Base-by-base conservation (phyloP, 2,329 filamentous ascomycete species). In the Cladophialophora psammophila region DNA sequence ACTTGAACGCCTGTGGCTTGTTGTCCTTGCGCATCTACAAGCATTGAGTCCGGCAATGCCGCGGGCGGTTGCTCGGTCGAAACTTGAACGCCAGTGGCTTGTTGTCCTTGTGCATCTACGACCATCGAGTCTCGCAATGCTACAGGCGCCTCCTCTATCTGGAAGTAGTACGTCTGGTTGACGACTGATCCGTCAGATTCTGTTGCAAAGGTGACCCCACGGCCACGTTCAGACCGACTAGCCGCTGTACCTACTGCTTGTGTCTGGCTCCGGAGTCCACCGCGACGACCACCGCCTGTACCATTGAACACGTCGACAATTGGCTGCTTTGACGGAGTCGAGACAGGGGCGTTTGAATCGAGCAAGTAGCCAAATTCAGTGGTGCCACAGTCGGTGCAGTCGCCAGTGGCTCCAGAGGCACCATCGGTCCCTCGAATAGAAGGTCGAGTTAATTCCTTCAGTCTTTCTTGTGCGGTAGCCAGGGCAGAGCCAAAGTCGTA, bases 161-260 rank as follows among this genome's bases (percentile, higher is more conserved):
- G 9, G 26, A 60, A 60, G 12, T 35, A 26, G 40, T 32, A 18
- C 31, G 57, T 60, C 1, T 60, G 26, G 15, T 12, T 18, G 31
- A 50, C 40, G 18, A 34, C 36, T 12, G 57, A 60, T 18, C 57
- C 57, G 34, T 60, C 40, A 8, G 32, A n/a, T 5, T 60, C 32
- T 8, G 31, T 34, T 36, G 57, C 57, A 26, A 60, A 32, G 8
- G 26, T 50, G 40, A 45, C 57, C 48, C 57, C 40, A 50, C 40
- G 20, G 18, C 13, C 5, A 7, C 12, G 38, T 50, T 35, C 26
- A 9, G 34, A n/a, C 32, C 26, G 31, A 13, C 13, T n/a, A 20
- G 26, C 3, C 15, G 12, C 38, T 13, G 10, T 9, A 32, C 13
- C 31, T 50, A 32, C 40, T 12, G 20, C 13, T 4, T 3, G 38